Evolutionary conservation across 129 eudicot genomes (phyloP).

Genomic region (Pseudognaphalium luteoalbum): DNA sequence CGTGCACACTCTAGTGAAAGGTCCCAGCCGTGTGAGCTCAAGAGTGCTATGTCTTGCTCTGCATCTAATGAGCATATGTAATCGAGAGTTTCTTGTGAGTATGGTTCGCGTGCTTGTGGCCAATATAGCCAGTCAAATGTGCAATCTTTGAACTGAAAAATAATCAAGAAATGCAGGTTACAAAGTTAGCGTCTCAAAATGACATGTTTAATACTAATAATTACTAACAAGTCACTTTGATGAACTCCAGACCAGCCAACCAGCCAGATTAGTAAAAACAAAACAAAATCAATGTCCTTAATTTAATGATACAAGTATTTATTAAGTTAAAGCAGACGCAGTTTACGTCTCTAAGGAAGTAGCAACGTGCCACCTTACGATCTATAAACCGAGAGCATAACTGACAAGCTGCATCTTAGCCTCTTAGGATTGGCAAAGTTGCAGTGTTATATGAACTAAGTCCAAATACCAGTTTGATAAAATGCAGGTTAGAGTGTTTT

Average conservation of each 20-base stretch:
- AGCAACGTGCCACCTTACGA: neutral
- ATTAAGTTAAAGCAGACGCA: neutral
- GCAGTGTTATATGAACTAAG: neutral
- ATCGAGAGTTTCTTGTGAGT: slow-evolving; percentile 43
- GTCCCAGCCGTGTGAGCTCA: slow-evolving; percentile 58
- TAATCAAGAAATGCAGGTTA: neutral
- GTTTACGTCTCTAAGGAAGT: neutral
- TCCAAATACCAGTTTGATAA: neutral
- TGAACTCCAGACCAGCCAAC: neutral
- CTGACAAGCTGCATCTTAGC: too few relatives aligned
- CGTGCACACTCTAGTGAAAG: slow-evolving; percentile 54
- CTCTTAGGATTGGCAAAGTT: neutral
- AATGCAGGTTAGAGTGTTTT: neutral
- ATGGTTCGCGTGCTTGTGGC: slow-evolving; percentile 71
- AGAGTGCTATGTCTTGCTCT: slow-evolving; percentile 57
- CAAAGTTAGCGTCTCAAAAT: neutral
- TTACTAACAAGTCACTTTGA: neutral
- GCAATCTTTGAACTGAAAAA: slow-evolving; percentile 64
- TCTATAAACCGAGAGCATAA: neutral
- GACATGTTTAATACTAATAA: neutral
- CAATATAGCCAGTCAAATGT: slow-evolving; percentile 75
- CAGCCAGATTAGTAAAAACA: neutral
- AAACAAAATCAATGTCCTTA: neutral
- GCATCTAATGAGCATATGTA: slow-evolving; percentile 59
- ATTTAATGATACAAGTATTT: neutral